Conservation (phyloP, 768 basidiomycete species). For the Cantharellus cinnabarinus region DNA sequence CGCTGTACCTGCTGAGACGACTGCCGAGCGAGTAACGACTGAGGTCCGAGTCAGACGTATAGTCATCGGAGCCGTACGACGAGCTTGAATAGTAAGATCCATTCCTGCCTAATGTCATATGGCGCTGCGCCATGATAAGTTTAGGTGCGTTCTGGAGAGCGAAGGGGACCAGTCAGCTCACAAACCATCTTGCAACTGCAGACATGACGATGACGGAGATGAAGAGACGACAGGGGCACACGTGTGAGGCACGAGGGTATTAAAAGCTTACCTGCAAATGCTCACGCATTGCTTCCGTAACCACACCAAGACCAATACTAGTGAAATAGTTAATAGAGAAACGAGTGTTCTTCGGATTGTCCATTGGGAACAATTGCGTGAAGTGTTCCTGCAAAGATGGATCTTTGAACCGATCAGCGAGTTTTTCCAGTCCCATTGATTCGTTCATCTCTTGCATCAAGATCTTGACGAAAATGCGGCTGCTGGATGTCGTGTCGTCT, state of each 20-base stretch:
- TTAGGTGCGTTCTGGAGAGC: conserved; percentile 65
- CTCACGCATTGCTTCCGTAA: conserved; percentile 95
- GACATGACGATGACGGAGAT: neutral
- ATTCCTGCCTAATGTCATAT: conserved; percentile 56
- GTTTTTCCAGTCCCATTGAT: conserved; percentile 66
- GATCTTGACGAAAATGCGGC: conserved; percentile 95
- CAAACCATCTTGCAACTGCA: neutral
- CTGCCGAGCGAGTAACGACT: conserved; percentile 15
- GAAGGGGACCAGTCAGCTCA: conserved; percentile 4
- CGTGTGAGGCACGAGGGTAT: neutral
- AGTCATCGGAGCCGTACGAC: conserved; percentile 6
- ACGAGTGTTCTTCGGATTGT: conserved; percentile 89
- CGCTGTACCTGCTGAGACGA: conserved; percentile 10
- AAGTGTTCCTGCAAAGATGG: conserved; percentile 56
- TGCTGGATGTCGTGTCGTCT: conserved; percentile 89
- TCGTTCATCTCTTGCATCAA: conserved; percentile 91
- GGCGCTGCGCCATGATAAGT: conserved; percentile 84
- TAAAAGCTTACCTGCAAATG: conserved; percentile 55
- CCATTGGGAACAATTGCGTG: conserved; percentile 81
- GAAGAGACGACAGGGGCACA: neutral
- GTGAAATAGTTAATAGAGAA: conserved; percentile 98
- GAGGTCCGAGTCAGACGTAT: conserved; percentile 23
- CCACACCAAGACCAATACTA: conserved; percentile 67
- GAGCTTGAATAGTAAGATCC: conserved; percentile 26
- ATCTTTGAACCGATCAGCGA: conserved; percentile 83